Conservation (phyloP, 148 eudicot genomes). For the Rhododendron williamsianum region DNA sequence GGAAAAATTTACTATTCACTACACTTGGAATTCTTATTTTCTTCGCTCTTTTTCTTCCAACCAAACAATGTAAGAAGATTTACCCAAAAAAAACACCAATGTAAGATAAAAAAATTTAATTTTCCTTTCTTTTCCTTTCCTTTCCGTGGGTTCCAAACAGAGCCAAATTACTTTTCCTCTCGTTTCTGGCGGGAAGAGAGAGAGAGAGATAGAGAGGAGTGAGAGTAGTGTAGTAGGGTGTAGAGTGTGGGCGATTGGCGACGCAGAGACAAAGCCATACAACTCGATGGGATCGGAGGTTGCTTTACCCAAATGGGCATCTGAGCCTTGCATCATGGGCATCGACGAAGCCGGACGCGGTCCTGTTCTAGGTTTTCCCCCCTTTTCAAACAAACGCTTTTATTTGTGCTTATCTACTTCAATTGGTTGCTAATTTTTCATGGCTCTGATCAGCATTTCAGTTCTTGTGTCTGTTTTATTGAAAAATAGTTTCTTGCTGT, state of each 20-base stretch:
- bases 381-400: background rate
- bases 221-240: background rate
- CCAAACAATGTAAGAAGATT: too few species aligned
- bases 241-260: constrained; percentile 1
- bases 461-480: background rate
- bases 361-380: constrained; percentile 77
- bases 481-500: background rate
- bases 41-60: too few species aligned
- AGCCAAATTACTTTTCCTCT: background rate
- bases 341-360: constrained; percentile 99
- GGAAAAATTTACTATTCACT: too few species aligned
- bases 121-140: too few species aligned
- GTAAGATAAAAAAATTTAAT: too few species aligned
- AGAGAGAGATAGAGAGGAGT: background rate
- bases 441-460: background rate
- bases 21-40: too few species aligned
- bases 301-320: constrained; percentile 58
- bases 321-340: constrained; percentile 86
- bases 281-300: constrained; percentile 38
- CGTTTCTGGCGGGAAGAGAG: constrained; percentile 15
- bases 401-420: background rate
- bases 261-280: background rate
- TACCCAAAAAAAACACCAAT: too few species aligned
- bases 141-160: too few species aligned
- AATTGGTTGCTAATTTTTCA: background rate